phyloP scores from a whole-genome alignment of 345 rosid species.

The Carallia pectinifolia region DNA sequence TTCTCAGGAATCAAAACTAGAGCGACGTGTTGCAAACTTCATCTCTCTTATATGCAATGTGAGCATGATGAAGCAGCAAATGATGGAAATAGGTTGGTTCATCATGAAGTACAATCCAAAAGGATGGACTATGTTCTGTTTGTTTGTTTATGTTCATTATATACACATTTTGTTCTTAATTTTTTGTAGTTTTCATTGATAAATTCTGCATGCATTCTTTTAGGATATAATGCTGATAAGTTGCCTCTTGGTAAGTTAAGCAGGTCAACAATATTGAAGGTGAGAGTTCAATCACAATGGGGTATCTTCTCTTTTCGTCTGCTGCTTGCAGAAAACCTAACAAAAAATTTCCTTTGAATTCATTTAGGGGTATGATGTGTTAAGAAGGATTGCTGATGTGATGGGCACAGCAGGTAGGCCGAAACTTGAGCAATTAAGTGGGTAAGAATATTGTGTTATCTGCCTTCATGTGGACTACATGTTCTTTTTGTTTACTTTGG shows the following conservation, averaged over 20 bases:
- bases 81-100: conserved; percentile 86
- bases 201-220: conserved; percentile 20
- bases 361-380: conserved; percentile 74
- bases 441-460: conserved; percentile 43
- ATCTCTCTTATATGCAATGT: conserved; percentile 81
- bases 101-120: conserved; percentile 16
- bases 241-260: conserved; percentile 93
- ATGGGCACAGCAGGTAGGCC: conserved; percentile 44
- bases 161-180: not conserved
- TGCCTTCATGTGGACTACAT: not conserved
- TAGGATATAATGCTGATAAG: conserved; percentile 83
- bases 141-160: not conserved
- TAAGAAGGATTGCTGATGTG: conserved; percentile 67
- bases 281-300: conserved; percentile 5
- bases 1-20: conserved; percentile 60
- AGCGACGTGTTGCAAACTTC: conserved; percentile 64
- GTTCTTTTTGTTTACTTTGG: not conserved
- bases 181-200: conserved; percentile 9
- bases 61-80: conserved; percentile 88
- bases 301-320: conserved; percentile 8
- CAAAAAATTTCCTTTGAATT: conserved; percentile 15
- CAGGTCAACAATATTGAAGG: conserved; percentile 70
- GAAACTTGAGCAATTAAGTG: conserved; percentile 69
- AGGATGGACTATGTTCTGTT: not conserved
- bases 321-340: not conserved